Evolutionary conservation across 257 asterid species (phyloP), one percentile per base, ranked within the genome.

Genomic region (Plantago ovata): DNA sequence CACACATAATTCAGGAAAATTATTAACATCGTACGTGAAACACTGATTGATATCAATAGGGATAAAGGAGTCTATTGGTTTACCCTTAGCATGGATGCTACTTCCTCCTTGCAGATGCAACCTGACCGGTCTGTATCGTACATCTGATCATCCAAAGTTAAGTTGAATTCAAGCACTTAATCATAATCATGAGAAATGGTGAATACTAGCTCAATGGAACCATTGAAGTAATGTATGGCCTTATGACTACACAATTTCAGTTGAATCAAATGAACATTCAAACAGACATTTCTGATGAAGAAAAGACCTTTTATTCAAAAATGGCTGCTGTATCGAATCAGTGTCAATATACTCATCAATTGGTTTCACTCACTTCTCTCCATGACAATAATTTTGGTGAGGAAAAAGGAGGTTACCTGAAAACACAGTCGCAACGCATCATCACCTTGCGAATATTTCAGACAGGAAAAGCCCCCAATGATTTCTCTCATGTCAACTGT

Each of bases 401-500:
- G 20, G 47, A 32, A 47, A n/a, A 52, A 14, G 10, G 13, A 6
- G n/a, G 5, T 24, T 10, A 84, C 96, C 91, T 87, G 96, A 65
- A 88, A 88, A 60, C 96, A 88, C 12, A 88, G 86, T 18, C 87
- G 87, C 8, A 85, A 80, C 0, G 96, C 96, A 66, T 88, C 96
- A 9, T 88, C 95, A 14, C 96, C 96, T 72, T 80, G 77, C 0
- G 96, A 88, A 60, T 88, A 83, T 46, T 85, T 88, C 77, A 88
- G 95, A 66, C 82, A 65, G 0, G 96, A 85, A 63, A 88, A 81
- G 21, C 96, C 96, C 12, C 88, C 93, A 1, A 88, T 73, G 22
- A 88, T 88, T 46, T 85, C 95, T 54, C 96, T 74, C 96, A 88
- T 88, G 61, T 85, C 95, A 22, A 88, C 88, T 0, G 79, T 81